phyloP scores from a whole-genome alignment of 1,284 basidiomycete genomes.

The Athelia psychrophila region DNA sequence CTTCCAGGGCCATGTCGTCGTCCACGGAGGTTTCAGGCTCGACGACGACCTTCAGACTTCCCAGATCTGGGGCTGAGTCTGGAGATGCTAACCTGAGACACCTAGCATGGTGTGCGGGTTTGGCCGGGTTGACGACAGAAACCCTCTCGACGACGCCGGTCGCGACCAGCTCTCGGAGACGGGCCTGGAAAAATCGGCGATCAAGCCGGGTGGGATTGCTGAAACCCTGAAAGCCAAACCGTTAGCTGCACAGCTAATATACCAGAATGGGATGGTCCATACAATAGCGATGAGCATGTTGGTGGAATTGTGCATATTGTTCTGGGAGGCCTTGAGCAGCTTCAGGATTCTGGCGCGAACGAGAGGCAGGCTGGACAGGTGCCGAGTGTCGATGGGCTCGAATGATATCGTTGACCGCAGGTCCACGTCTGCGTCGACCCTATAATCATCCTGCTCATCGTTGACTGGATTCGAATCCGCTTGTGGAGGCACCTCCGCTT shows the following conservation, averaged over 20 bases:
- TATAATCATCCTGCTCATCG: constrained; percentile 13
- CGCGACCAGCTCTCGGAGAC: constrained; percentile 66
- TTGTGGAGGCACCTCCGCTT: constrained; percentile 32
- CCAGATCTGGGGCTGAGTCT: constrained; percentile 24
- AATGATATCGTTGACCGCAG: constrained; percentile 51
- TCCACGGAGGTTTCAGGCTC: constrained; percentile 34
- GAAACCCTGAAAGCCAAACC: constrained; percentile 53
- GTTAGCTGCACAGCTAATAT: neutral
- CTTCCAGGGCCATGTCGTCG: constrained; percentile 28
- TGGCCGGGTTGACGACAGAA: constrained; percentile 49
- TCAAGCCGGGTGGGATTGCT: constrained; percentile 67
- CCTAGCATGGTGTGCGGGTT: constrained; percentile 46
- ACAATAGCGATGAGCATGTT: constrained; percentile 73
- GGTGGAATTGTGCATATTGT: constrained; percentile 63
- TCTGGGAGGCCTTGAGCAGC: constrained; percentile 63
- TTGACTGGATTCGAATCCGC: constrained; percentile 22
- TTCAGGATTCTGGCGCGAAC: constrained; percentile 65
- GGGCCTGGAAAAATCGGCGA: constrained; percentile 71
- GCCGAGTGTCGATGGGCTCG: constrained; percentile 70
- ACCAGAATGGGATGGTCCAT: constrained; percentile 21
- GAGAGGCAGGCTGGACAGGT: constrained; percentile 69
- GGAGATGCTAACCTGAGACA: constrained; percentile 57
- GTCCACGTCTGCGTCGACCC: constrained; percentile 18
- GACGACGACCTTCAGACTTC: constrained; percentile 32
- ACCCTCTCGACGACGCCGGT: constrained; percentile 73